Base-by-base conservation (phyloP, 768 basidiomycete genomes). In the Dioszegia hungarica region DNA sequence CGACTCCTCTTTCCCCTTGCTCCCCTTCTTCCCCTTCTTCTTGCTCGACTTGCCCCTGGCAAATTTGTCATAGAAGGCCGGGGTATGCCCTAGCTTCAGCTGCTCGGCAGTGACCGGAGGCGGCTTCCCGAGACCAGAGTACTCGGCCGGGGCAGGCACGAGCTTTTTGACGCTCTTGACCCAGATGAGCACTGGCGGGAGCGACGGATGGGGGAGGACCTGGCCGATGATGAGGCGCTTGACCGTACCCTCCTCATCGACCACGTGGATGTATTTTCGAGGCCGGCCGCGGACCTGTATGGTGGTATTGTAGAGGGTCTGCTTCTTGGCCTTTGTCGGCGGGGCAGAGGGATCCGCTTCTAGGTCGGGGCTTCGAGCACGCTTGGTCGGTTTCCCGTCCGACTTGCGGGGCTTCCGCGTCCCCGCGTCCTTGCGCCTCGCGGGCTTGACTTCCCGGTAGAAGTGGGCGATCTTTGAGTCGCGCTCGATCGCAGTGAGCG, bases 1-100 rank as follows among this genome's bases (percentile, higher is more conserved):
- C 77, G 22, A 84, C 84, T 40, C 44, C 6, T 62, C 55, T 22
- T 14, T 19, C 9, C 36, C 51, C 10, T 39, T 54, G 38, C 40
- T 54, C 50, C n/a, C 37, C 34, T 27, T 31, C n/a, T 49, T 56
- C 29, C n/a, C n/a, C 45, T 40, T 45, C 44, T 22, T 22, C 40
- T 47, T 39, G n/a, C 28, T 61, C 22, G 46, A 36, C 53, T 51
- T 53, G 29, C 49, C 43, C 12, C 47, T 50, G 3, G 62, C 57
- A 54, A 60, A 70, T 20, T 59, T 31, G 19, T 47, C 60, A 37
- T 56, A 69, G 31, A 31, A 64, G 24, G 57, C 34, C 22, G 61
- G 66, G 20, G 59, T 51, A 47, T 59, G 64, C 5, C 70, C 74
- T 25, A 20, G 33, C 33, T 37, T 51, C 8, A 65, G 58, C 37